Conservation (phyloP, 2,329 filamentous ascomycete species). For the Talaromyces atroroseus region DNA sequence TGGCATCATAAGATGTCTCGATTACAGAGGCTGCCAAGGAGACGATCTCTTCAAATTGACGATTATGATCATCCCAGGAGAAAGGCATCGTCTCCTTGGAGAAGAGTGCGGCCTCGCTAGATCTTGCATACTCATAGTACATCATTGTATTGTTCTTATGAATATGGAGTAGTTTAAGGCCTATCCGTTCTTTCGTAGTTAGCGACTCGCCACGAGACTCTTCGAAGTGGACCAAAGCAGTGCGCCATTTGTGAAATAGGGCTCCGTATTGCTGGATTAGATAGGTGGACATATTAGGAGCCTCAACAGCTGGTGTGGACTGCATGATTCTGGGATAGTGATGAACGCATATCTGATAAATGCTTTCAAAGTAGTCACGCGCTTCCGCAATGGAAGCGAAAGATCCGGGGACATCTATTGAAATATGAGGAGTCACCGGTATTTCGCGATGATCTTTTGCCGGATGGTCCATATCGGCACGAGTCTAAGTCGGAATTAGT, state of each 20-base stretch:
- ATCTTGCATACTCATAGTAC: background rate
- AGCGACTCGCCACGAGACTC: background rate
- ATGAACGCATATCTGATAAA: constrained; percentile 2
- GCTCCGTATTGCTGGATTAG: constrained; percentile 2
- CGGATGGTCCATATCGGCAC: background rate
- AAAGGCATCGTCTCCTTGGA: constrained; percentile 10
- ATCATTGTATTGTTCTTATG: background rate
- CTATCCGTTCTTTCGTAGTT: constrained; percentile 5
- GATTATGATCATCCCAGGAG: constrained; percentile 21
- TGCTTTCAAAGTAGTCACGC: constrained; percentile 1
- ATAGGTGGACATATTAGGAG: background rate
- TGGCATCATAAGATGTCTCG: constrained; percentile 9
- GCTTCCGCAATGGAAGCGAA: constrained; percentile 6
- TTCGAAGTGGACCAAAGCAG: constrained; percentile 2
- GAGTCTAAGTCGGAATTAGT: constrained; percentile 1
- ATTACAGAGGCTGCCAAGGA: constrained; percentile 22
- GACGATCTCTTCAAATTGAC: constrained; percentile 22
- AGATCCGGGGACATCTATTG: background rate
- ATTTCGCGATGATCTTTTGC: background rate
- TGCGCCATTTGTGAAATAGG: constrained; percentile 3
- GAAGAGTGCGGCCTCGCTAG: background rate
- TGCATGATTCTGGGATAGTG: constrained; percentile 3
- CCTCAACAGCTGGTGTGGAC: background rate
- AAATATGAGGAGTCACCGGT: background rate
- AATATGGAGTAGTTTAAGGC: constrained; percentile 6